A percentile compares a stretch with the other conserved stretches of the same genome.
These are phyloP conservation scores for Pyrenula aspistea DNA, from an alignment of 495 filamentous ascomycete species.

Conservation along the genomic window DNA sequence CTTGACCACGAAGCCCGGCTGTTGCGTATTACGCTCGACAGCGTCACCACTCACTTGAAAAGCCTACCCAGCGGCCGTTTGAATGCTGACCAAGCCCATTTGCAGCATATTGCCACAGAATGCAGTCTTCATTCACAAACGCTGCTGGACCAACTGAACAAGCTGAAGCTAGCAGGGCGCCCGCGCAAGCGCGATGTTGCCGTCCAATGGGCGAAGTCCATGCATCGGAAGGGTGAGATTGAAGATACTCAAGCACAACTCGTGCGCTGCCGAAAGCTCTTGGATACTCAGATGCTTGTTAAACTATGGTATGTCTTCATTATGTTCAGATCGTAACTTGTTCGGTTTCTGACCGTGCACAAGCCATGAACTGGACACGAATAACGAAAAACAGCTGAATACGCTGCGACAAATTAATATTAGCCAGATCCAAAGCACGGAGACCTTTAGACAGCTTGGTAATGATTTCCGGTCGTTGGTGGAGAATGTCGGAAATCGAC, in stretches of 20 bases:
- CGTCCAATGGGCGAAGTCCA: not conserved
- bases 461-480: not conserved
- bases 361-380: not conserved
- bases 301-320: not conserved
- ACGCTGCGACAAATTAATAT: not conserved
- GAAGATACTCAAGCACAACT: not conserved
- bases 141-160: constrained; percentile 1
- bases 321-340: not conserved
- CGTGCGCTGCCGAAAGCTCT: not conserved
- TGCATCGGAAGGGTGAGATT: not conserved
- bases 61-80: not conserved
- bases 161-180: not conserved
- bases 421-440: not conserved
- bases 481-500: not conserved
- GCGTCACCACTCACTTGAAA: constrained; percentile 1
- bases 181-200: not conserved
- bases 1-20: not conserved
- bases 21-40: not conserved
- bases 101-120: not conserved
- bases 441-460: not conserved
- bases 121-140: not conserved
- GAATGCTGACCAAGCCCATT: constrained; percentile 1
- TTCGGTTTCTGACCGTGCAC: not conserved
- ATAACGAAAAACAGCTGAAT: not conserved
- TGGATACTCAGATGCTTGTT: not conserved